A percentile compares a stretch with the other conserved stretches of the same genome.
Evolutionary conservation across 306 rosid genomes (phyloP).

Genomic region (Inga leiocalycina): DNA sequence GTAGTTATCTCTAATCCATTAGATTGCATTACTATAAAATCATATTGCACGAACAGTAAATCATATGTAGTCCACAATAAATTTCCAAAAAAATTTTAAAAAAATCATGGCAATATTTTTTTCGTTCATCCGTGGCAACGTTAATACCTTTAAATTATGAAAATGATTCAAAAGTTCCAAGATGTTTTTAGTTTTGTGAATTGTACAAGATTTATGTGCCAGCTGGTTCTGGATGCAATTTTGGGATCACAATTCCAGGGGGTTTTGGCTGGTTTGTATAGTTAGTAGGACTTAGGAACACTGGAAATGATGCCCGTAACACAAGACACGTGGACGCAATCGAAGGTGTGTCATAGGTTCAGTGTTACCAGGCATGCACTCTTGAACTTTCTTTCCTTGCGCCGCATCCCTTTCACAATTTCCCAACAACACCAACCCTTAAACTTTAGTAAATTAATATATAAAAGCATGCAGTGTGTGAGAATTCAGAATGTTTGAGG

Average conservation of each 20-base stretch:
- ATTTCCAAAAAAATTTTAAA: no score
- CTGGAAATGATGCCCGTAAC: neutral
- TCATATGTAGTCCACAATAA: no score
- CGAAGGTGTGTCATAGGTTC: neutral
- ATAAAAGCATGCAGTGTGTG: neutral
- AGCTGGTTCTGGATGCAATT: neutral
- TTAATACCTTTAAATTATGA: no score
- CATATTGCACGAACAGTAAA: neutral
- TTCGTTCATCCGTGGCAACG: neutral
- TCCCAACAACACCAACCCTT: neutral
- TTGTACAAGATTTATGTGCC: neutral
- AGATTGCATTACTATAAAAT: no score
- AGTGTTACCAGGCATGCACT: neutral
- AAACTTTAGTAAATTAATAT: no score
- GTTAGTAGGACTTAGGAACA: no score
- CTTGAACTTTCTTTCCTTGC: neutral
- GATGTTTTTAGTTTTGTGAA: neutral
- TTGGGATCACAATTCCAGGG: neutral
- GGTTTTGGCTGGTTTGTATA: neutral
- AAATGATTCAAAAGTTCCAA: no score
- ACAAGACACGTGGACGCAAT: neutral
- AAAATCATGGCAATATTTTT: neutral
- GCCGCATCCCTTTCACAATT: neutral
- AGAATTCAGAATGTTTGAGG: neutral
- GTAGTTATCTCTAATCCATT: neutral